Conservation (phyloP, 345 rosid species). For the Aegle marmelos region DNA sequence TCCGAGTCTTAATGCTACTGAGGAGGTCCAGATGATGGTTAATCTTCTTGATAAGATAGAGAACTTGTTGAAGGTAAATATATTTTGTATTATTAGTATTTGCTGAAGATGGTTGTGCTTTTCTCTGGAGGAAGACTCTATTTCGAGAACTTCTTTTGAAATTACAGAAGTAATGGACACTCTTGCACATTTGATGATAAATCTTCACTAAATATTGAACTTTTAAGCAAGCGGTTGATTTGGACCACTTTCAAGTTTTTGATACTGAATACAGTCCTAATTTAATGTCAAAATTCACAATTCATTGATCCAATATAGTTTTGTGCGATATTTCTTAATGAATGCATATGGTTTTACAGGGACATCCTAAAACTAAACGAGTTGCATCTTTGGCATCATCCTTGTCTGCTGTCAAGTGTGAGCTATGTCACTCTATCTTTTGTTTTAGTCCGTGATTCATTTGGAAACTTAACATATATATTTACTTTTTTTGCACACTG, state of each 20-base stretch:
- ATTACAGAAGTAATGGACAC: neutral
- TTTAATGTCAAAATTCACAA: neutral
- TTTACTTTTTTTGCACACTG: conserved; percentile 7
- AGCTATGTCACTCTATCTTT: conserved; percentile 17
- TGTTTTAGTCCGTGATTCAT: conserved; percentile 1
- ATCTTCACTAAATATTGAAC: neutral
- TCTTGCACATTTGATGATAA: neutral
- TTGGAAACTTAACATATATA: conserved; percentile 5
- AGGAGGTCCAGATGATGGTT: conserved; percentile 56
- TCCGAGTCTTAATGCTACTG: conserved; percentile 60
- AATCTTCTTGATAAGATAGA: conserved; percentile 62
- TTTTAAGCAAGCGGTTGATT: neutral
- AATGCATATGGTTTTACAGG: conserved; percentile 32
- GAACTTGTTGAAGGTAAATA: conserved; percentile 46
- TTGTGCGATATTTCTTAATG: neutral
- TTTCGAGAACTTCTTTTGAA: neutral
- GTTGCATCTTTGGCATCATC: conserved; percentile 44
- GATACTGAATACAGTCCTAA: neutral
- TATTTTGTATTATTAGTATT: neutral
- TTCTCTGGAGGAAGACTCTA: neutral
- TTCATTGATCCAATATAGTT: neutral
- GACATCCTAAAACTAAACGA: conserved; percentile 45
- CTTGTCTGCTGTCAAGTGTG: conserved; percentile 43
- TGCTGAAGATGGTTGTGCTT: neutral
- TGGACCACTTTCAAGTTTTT: neutral